Percentiles rank a stretch among this genome's conserved stretches.
These are phyloP conservation scores for Chaetomiaceae sp. DNA, from an alignment of 2,329 filamentous ascomycete species.

Conservation along the genomic window DNA sequence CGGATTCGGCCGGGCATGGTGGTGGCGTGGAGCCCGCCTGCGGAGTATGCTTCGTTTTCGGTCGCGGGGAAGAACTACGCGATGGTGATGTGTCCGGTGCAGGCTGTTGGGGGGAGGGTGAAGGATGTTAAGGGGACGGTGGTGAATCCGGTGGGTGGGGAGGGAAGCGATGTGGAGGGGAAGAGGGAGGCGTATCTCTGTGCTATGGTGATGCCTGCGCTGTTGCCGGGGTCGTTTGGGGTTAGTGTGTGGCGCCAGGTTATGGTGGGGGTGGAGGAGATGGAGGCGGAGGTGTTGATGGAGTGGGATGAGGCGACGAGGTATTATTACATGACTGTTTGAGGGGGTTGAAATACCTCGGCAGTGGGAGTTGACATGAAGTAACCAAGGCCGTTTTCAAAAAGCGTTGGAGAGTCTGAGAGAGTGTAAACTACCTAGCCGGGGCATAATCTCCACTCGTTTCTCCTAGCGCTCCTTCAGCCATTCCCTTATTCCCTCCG, in stretches of 20 bases:
- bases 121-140: slow-evolving; percentile 23
- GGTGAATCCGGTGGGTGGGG: slow-evolving; percentile 10
- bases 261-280: slow-evolving; percentile 32
- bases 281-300: slow-evolving; percentile 40
- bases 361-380: too few species aligned
- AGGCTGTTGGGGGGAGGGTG: slow-evolving; percentile 20
- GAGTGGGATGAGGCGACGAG: slow-evolving; percentile 42
- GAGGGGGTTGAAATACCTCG: too few species aligned
- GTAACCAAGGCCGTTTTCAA: too few species aligned
- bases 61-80: slow-evolving; percentile 28
- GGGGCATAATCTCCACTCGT: neutral
- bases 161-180: slow-evolving; percentile 9
- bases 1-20: slow-evolving; percentile 42
- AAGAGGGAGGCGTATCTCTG: slow-evolving; percentile 33
- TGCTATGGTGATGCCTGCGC: slow-evolving; percentile 34
- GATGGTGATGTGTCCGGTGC: slow-evolving; percentile 32
- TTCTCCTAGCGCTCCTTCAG: neutral
- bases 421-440: neutral
- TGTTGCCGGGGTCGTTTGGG: slow-evolving; percentile 37
- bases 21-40: slow-evolving; percentile 31
- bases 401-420: neutral
- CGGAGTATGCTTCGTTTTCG: slow-evolving; percentile 9
- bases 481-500: neutral
- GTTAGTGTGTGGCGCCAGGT: slow-evolving; percentile 38
- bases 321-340: slow-evolving; percentile 37